phyloP scores from a whole-genome alignment of 2,329 filamentous ascomycete species.

The Orbilia javanica region DNA sequence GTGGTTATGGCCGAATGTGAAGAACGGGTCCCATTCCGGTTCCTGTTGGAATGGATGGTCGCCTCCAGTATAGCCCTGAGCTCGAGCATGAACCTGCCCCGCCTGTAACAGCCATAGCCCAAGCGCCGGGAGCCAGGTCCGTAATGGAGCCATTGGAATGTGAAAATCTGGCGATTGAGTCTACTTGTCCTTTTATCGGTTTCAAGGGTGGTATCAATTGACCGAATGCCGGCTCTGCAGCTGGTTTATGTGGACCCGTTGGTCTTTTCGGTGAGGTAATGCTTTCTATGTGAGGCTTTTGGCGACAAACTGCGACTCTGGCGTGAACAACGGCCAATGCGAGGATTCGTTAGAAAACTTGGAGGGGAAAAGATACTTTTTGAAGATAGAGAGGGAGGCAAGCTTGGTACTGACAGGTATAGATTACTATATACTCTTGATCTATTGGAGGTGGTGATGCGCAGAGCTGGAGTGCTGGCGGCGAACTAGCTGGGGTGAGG shows the following conservation, averaged over 20 bases:
- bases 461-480: too few relatives aligned
- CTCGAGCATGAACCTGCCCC: conserved; percentile 49
- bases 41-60: conserved; percentile 43
- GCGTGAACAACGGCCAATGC: background rate
- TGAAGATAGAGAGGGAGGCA: background rate
- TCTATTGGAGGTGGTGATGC: background rate
- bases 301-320: conserved; percentile 5
- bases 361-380: background rate
- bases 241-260: background rate
- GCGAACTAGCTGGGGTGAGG: background rate
- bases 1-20: conserved; percentile 46
- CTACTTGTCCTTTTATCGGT: conserved; percentile 47
- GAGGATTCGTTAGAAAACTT: background rate
- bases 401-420: background rate
- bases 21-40: conserved; percentile 25
- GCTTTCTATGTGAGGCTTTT: conserved; percentile 2
- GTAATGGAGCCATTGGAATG: conserved; percentile 41
- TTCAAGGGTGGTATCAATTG: conserved; percentile 44
- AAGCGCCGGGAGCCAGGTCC: conserved; percentile 54
- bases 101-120: conserved; percentile 52
- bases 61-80: conserved; percentile 48
- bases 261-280: background rate
- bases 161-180: conserved; percentile 6
- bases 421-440: background rate
- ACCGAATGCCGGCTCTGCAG: conserved; percentile 18